Evolutionary conservation across 2,329 filamentous ascomycete species (phyloP).

Genomic region (Claviceps purpurea): DNA sequence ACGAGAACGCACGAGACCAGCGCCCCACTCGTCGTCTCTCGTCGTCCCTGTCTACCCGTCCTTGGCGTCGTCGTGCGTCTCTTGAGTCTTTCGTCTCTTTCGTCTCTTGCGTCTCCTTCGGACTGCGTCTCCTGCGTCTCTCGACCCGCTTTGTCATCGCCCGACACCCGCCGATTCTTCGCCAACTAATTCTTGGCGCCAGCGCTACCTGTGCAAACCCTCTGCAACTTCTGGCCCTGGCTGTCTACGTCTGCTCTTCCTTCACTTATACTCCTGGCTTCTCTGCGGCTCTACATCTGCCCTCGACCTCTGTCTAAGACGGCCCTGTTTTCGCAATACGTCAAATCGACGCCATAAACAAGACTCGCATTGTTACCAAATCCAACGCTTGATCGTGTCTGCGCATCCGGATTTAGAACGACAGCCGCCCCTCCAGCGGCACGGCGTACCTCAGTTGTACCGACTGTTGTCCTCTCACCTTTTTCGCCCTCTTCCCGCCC

Average conservation of each 20-base stretch:
- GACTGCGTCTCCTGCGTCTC: neutral
- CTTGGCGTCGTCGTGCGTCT: neutral
- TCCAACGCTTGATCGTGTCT: neutral
- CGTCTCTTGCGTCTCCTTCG: too few relatives aligned
- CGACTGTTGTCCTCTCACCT: neutral
- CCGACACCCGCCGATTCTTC: neutral
- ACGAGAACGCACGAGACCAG: neutral
- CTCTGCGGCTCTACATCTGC: neutral
- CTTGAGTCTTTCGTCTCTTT: too few relatives aligned
- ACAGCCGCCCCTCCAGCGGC: neutral
- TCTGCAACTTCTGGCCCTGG: neutral
- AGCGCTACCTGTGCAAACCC: neutral
- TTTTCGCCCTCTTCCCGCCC: neutral
- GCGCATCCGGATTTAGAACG: neutral
- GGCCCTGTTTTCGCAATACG: neutral
- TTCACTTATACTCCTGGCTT: neutral
- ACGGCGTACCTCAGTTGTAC: slow-evolving; percentile 1
- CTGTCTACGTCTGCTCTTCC: neutral
- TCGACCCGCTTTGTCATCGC: slow-evolving; percentile 4
- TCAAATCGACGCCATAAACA: neutral
- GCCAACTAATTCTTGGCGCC: neutral
- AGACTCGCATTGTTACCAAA: neutral
- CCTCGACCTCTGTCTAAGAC: neutral
- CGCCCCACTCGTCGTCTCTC: neutral
- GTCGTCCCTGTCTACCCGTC: neutral